Percentiles rank a stretch among this genome's conserved stretches.
phyloP scores from a whole-genome alignment of 371 early-diverging fungal species.

The Saksenaea vasiformis region DNA sequence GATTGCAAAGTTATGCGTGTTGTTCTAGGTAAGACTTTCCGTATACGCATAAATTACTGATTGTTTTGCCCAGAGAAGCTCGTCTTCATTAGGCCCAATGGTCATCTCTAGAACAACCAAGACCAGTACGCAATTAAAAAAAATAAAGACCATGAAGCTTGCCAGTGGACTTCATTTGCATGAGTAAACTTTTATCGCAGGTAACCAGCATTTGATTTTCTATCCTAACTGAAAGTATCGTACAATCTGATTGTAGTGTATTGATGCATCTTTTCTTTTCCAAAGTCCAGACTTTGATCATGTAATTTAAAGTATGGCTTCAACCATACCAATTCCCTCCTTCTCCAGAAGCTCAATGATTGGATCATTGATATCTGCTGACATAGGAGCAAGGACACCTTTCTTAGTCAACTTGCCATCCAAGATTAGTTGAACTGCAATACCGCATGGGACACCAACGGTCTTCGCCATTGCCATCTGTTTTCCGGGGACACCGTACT shows the following conservation, averaged over 20 bases:
- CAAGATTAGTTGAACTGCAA: slow-evolving; percentile 90
- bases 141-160: too few relatives aligned
- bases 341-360: slow-evolving; percentile 83
- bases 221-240: background rate
- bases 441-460: slow-evolving; percentile 97
- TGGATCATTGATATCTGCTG: slow-evolving; percentile 85
- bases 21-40: too few relatives aligned
- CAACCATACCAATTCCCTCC: slow-evolving; percentile 89
- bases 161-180: background rate
- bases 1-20: too few relatives aligned
- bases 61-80: too few relatives aligned
- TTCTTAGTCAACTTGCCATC: slow-evolving; percentile 74
- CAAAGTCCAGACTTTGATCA: background rate
- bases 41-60: too few relatives aligned
- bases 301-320: slow-evolving; percentile 70
- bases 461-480: slow-evolving; percentile 96
- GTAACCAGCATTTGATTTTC: background rate
- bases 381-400: slow-evolving; percentile 96
- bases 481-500: slow-evolving; percentile 90
- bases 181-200: background rate
- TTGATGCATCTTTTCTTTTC: slow-evolving; percentile 1
- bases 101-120: too few relatives aligned
- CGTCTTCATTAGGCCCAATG: too few relatives aligned
- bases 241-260: background rate
- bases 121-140: too few relatives aligned